Conservation (phyloP, 352 stramenopile species). For the Pythium myriotylum region DNA sequence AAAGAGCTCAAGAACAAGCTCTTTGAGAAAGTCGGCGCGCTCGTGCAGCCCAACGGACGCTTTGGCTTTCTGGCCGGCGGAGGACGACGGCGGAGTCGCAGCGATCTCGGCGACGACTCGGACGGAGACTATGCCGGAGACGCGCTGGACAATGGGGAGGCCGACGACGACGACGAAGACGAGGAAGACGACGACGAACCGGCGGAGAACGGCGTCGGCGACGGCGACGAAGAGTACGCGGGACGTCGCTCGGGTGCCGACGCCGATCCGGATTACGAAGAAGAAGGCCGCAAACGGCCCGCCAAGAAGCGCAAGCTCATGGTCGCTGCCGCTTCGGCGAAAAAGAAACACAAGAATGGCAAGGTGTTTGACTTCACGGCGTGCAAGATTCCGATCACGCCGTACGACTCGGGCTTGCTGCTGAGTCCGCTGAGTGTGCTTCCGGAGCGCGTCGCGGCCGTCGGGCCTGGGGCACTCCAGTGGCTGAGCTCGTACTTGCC, state of each 20-base stretch:
- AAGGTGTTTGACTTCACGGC: constrained; percentile 74
- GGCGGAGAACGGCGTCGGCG: constrained; percentile 34
- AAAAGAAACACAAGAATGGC: constrained; percentile 52
- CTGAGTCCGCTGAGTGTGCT: constrained; percentile 76
- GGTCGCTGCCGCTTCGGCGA: constrained; percentile 21
- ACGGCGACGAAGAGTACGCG: constrained; percentile 27
- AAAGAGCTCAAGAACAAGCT: constrained; percentile 59
- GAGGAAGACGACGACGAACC: constrained; percentile 37
- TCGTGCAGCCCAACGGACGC: constrained; percentile 56
- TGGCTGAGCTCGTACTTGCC: constrained; percentile 76
- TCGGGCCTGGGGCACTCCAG: constrained; percentile 65
- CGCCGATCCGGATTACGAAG: constrained; percentile 14
- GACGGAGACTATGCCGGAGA: constrained; percentile 31
- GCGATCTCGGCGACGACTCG: constrained; percentile 17
- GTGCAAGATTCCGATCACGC: constrained; percentile 59
- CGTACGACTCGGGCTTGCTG: constrained; percentile 64
- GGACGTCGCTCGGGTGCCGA: constrained; percentile 9
- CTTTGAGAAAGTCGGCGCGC: constrained; percentile 69
- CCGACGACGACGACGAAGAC: constrained; percentile 37
- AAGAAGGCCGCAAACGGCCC: constrained; percentile 24
- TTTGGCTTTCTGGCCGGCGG: constrained; percentile 36
- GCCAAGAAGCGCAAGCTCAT: constrained; percentile 65
- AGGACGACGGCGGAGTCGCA: constrained; percentile 23
- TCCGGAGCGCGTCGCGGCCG: constrained; percentile 63
- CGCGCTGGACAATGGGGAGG: constrained; percentile 19